Base-by-base conservation (phyloP, 345 rosid species). In the Eucalyptus erythrocorys region DNA sequence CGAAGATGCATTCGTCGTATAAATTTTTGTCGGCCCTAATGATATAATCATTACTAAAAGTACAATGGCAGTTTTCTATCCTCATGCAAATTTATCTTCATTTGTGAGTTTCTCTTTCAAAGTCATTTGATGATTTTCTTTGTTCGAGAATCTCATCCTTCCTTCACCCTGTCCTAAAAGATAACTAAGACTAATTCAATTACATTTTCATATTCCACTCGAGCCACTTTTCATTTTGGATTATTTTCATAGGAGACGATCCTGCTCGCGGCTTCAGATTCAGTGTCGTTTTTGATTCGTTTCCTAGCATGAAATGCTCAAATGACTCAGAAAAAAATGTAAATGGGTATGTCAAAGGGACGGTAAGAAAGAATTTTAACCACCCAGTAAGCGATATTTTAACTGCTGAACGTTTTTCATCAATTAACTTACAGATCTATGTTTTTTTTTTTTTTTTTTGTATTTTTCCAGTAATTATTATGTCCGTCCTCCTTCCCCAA, bases 201-300 rank as follows among this genome's bases (percentile, higher is more conserved):
- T 19, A 51, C 0, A 0, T 51, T 51, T 51, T 51, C 55, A 51
- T 51, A 0, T 19, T 51, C 57, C 2, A 51, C 7, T 19, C 26
- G 0, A 51, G 21, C 26, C 57, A 21, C 10, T 51, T 51, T 51
- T 51, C 5, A 19, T 51, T 51, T 51, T 51, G 5, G 26, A 51
- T 21, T 7, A 19, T 8, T 1, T 0, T 19, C 57, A 19, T 7
- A 19, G 24, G 10, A 51, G 57, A 7, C 2, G 4, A 51, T 51
- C 10, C 1, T 1, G 3, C 13, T 71, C 2, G 2, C 1, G 0
- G 1, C 11, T 19, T 17, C 0, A 7, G 2, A 71, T 71, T 71
- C 0, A 0, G 3, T 8, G 6, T 32, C 3, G 6, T 34, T 32
- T 68, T 34, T 3, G 0, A 6, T 30, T 3, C 0, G 8, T 61